Evolutionary conservation across 2,329 filamentous ascomycete genomes (phyloP).

Genomic region (Hirsutella minnesotensis): DNA sequence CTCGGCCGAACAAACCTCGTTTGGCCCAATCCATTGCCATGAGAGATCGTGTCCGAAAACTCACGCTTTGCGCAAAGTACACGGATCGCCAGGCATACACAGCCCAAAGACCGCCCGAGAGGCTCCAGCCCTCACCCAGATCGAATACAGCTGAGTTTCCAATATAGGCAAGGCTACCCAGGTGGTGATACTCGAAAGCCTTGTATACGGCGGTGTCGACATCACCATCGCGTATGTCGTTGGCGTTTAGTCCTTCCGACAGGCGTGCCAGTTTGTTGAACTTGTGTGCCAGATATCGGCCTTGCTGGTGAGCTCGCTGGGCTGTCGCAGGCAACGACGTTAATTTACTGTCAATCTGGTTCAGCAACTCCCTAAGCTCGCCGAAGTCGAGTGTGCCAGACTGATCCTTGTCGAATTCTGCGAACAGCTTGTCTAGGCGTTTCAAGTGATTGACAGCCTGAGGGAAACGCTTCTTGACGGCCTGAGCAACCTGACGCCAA

Average conservation of each 20-base stretch:
- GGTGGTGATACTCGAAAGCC: slow-evolving; percentile 86
- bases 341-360: slow-evolving; percentile 88
- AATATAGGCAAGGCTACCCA: slow-evolving; percentile 87
- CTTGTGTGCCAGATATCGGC: slow-evolving; percentile 82
- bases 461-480: slow-evolving; percentile 81
- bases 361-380: slow-evolving; percentile 77
- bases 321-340: slow-evolving; percentile 92
- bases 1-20: slow-evolving; percentile 86
- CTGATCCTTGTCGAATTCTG: slow-evolving; percentile 84
- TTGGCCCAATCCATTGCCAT: slow-evolving; percentile 99
- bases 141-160: slow-evolving; percentile 97
- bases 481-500: slow-evolving; percentile 74
- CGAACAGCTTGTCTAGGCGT: slow-evolving; percentile 82
- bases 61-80: slow-evolving; percentile 97
- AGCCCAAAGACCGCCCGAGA: slow-evolving; percentile 76
- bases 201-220: slow-evolving; percentile 87
- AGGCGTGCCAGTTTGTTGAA: slow-evolving; percentile 82
- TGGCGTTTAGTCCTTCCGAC: slow-evolving; percentile 61
- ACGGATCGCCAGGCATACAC: slow-evolving; percentile 95
- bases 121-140: slow-evolving; percentile 61
- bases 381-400: slow-evolving; percentile 88
- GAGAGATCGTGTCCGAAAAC: slow-evolving; percentile 74
- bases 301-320: slow-evolving; percentile 93
- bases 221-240: slow-evolving; percentile 79
- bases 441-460: slow-evolving; percentile 80